Conservation (phyloP, 2,329 filamentous ascomycete species). For the Trichophyton verrucosum region DNA sequence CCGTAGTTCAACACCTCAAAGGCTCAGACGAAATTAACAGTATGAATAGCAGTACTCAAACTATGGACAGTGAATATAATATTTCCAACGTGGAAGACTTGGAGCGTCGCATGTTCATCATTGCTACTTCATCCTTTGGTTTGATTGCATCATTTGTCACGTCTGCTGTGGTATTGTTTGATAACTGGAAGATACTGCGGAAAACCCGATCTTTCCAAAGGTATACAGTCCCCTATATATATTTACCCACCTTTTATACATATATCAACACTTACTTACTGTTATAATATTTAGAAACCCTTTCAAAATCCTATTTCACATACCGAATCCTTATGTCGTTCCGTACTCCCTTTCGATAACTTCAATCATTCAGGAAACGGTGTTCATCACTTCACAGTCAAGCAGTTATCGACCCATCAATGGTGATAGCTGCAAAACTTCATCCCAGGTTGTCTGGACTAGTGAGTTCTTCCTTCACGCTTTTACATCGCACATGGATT, state of each 20-base stretch:
- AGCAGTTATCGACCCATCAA: conserved; percentile 10
- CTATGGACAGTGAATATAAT: neutral
- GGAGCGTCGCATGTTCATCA: conserved; percentile 12
- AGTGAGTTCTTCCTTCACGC: conserved; percentile 9
- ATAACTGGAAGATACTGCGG: conserved; percentile 10
- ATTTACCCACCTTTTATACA: neutral
- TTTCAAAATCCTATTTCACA: conserved; percentile 1
- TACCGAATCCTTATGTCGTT: conserved; percentile 14
- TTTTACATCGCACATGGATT: neutral
- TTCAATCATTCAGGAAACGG: conserved; percentile 13
- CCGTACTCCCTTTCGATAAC: conserved; percentile 13
- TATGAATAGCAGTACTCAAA: neutral
- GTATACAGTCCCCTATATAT: neutral
- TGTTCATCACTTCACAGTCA: conserved; percentile 14
- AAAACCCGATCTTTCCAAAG: neutral
- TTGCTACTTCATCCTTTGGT: conserved; percentile 14
- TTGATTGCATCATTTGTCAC: conserved; percentile 12
- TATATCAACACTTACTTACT: neutral
- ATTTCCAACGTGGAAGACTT: conserved; percentile 10
- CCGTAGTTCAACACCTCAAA: neutral
- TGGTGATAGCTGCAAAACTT: conserved; percentile 9
- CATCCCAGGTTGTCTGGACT: conserved; percentile 18
- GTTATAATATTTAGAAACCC: neutral
- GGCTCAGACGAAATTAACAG: neutral
- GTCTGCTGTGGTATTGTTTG: conserved; percentile 12